Evolutionary conservation across 2,329 filamentous ascomycete genomes (phyloP).

Genomic region (Claviceps digitariae): DNA sequence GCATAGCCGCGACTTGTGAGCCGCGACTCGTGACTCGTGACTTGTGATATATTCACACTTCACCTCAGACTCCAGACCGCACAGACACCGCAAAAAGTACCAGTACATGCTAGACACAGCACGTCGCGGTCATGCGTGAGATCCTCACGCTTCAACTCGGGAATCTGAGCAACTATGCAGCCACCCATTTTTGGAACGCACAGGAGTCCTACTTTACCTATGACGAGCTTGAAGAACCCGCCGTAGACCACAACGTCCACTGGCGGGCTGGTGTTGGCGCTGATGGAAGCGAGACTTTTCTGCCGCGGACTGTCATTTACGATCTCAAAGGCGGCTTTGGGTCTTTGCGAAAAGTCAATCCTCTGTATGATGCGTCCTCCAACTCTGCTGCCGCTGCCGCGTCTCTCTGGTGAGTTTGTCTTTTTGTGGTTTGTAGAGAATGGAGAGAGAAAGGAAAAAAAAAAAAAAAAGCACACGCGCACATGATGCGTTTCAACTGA

Average conservation of each 20-base stretch:
- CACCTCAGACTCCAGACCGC: too few relatives aligned
- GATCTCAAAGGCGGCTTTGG: slow-evolving; percentile 92
- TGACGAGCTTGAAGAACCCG: slow-evolving; percentile 27
- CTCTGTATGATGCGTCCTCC: slow-evolving; percentile 54
- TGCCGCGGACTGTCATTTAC: slow-evolving; percentile 83
- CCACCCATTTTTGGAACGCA: slow-evolving; percentile 94
- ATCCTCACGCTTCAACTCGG: slow-evolving; percentile 90
- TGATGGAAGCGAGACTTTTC: slow-evolving; percentile 82
- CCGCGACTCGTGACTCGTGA: neutral
- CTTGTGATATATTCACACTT: too few relatives aligned
- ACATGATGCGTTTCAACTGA: too few relatives aligned
- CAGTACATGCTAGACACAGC: neutral
- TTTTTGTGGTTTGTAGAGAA: neutral
- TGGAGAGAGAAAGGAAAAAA: neutral
- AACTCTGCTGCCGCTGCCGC: slow-evolving; percentile 15
- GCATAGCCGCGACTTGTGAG: too few relatives aligned
- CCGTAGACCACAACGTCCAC: slow-evolving; percentile 50
- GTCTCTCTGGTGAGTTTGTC: slow-evolving; percentile 23
- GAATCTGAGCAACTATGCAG: slow-evolving; percentile 82
- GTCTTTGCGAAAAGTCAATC: slow-evolving; percentile 73
- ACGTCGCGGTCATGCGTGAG: slow-evolving; percentile 59
- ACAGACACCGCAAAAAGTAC: too few relatives aligned
- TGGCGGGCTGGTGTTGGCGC: slow-evolving; percentile 73
- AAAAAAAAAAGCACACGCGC: too few relatives aligned
- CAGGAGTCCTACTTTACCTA: slow-evolving; percentile 99